Evolutionary conservation across 1,284 basidiomycete species (phyloP).

Genomic region (Puccinia hordei): DNA sequence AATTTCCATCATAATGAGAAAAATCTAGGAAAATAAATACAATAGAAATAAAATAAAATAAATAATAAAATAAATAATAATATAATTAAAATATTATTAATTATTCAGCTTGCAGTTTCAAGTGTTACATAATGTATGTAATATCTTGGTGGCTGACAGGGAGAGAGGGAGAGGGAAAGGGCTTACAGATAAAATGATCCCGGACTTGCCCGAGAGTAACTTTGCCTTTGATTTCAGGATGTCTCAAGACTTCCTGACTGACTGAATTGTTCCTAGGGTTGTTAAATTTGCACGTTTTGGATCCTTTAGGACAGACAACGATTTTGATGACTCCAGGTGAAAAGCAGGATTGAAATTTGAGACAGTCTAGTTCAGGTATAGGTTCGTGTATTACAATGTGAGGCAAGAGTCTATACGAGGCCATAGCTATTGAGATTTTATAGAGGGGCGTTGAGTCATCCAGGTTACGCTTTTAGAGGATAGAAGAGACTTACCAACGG

Average conservation of each 20-base stretch:
- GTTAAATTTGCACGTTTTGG: conserved; percentile 68
- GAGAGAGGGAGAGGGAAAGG: no score
- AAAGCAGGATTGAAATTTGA: conserved; percentile 86
- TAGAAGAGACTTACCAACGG: conserved; percentile 84
- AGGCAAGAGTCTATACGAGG: conserved; percentile 89
- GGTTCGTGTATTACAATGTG: conserved; percentile 77
- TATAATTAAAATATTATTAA: no score
- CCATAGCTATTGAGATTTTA: no score
- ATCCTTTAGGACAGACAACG: conserved; percentile 62
- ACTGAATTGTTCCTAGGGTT: conserved; percentile 80
- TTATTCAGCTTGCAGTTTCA: no score
- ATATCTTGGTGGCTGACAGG: no score
- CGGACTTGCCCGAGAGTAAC: conserved; percentile 82
- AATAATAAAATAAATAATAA: no score
- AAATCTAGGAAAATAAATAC: no score
- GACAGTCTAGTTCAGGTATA: conserved; percentile 66
- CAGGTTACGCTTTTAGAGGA: no score
- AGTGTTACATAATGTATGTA: no score
- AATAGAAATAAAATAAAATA: no score
- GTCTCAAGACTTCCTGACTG: conserved; percentile 85
- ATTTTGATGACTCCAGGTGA: conserved; percentile 83
- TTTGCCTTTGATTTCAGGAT: conserved; percentile 83
- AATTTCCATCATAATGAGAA: no score
- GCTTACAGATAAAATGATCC: conserved; percentile 96
- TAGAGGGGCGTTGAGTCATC: no score